Evolutionary conservation across 352 stramenopile species (phyloP), one percentile per base, ranked within the genome.

Genomic region (Hyaloperonospora arabidopsidis): DNA sequence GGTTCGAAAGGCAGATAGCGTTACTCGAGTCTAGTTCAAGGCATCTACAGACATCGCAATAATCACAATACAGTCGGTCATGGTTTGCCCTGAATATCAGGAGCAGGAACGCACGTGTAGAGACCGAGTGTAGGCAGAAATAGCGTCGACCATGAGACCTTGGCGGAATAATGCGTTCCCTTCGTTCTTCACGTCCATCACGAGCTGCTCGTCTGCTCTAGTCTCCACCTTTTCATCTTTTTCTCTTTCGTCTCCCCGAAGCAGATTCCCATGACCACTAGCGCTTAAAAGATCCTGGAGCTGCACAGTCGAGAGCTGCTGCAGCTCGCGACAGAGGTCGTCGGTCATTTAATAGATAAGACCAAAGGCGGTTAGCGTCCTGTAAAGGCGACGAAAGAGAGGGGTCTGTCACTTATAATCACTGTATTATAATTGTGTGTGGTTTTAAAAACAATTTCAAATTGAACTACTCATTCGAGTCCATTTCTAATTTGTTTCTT

Each of bases 1-100:
- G 67, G 50, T 89, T 89, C n/a, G 76, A 85, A n/a, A 76, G 65
- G 11, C 65, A 72, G 45, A 78, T 44, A 15, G 70, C 67, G 25
- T 79, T 72, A 12, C 14, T 49, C 10, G 59, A 49, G 23, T 79
- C 69, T 17, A 76, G 49, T n/a, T 67, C 61, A 54, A 86, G 67
- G 40, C 72, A 84, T n/a, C 73, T 84, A 40, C 1, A 55, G 11
- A 0, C 13, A 45, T 21, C 5, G 43, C 38, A 46, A 14, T 15
- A 36, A 48, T 2, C 57, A 48, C 19, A 13, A 14, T 1, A 29
- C 0, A 32, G 25, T 32, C 25, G 25, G 54, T 8, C 59, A 35
- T 21, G 44, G 55, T 46, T 28, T 13, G 49, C 11, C 29, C 17
- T 54, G 2, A 39, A 39, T 11, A 21, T 45, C 0, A 41, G 19